These are phyloP conservation scores for Mitragyna speciosa DNA, from an alignment of 257 asterid species.

Conservation along the genomic window DNA sequence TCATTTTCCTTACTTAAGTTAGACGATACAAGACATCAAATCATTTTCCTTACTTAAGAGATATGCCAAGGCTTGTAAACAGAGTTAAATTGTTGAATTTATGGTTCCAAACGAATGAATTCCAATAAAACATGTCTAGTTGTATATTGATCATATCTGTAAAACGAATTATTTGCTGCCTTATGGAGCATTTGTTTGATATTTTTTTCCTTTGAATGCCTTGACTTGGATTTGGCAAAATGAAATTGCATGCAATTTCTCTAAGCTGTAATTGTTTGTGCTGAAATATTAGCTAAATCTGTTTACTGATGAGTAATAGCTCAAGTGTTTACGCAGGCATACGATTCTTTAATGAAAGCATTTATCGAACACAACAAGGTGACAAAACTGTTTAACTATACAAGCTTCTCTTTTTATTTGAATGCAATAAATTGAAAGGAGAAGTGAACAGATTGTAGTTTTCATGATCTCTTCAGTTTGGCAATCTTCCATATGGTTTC, in stretches of 20 bases:
- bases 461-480: constrained; percentile 64
- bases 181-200: not conserved
- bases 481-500: constrained; percentile 97
- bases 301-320: constrained; percentile 12
- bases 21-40: not conserved
- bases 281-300: not conserved
- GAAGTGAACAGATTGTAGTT: constrained; percentile 28
- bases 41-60: not conserved
- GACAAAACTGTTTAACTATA: constrained; percentile 28
- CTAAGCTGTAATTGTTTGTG: not conserved
- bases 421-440: constrained; percentile 22
- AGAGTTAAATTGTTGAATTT: not conserved
- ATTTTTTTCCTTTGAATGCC: not conserved
- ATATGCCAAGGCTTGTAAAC: not conserved
- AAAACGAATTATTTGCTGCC: not conserved
- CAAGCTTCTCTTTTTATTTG: constrained; percentile 15
- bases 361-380: constrained; percentile 94
- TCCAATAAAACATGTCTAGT: not conserved
- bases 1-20: not conserved
- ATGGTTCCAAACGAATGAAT: not conserved
- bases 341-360: constrained; percentile 82
- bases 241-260: not conserved
- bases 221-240: not conserved
- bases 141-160: not conserved
- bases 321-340: constrained; percentile 70